Percentiles rank a stretch among this genome's conserved stretches.
Conservation (phyloP, 1,284 basidiomycete genomes). For the Naganishia sp. region DNA sequence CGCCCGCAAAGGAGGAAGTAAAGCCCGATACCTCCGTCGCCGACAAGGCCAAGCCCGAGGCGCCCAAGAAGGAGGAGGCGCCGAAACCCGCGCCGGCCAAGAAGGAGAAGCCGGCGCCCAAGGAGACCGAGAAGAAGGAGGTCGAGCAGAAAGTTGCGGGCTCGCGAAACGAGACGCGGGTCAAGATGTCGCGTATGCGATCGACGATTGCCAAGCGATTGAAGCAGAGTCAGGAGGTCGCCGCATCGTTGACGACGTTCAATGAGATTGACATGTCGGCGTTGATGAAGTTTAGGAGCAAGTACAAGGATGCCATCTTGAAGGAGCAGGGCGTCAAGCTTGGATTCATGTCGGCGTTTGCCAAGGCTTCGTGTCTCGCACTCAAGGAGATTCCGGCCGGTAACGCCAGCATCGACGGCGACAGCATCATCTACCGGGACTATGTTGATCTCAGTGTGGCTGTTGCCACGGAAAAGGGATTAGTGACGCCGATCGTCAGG, state of each 20-base stretch:
- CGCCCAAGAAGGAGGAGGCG: constrained; percentile 42
- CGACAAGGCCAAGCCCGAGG: constrained; percentile 45
- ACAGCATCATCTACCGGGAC: constrained; percentile 93
- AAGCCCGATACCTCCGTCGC: constrained; percentile 42
- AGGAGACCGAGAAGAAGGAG: constrained; percentile 44
- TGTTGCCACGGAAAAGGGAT: constrained; percentile 94
- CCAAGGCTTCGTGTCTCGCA: constrained; percentile 80
- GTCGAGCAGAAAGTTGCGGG: constrained; percentile 40
- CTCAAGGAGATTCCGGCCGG: constrained; percentile 90
- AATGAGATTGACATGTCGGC: constrained; percentile 99
- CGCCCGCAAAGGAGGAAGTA: constrained; percentile 49
- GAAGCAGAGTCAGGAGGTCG: constrained; percentile 97
- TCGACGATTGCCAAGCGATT: constrained; percentile 94
- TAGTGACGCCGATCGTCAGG: constrained; percentile 93
- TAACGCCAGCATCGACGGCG: constrained; percentile 90
- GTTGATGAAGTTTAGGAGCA: constrained; percentile 87
- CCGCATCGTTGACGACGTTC: constrained; percentile 96
- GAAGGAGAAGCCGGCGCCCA: constrained; percentile 38
- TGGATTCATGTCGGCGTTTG: constrained; percentile 98
- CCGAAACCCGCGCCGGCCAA: constrained; percentile 36
- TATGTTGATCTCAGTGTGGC: constrained; percentile 93
- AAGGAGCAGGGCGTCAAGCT: constrained; percentile 96
- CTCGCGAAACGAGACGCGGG: constrained; percentile 79
- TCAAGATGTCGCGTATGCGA: constrained; percentile 98
- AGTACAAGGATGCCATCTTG: constrained; percentile 90